Percentiles rank a stretch among this genome's conserved stretches.
Conservation (phyloP, 2,329 filamentous ascomycete species). For the Juglanconis sp. region DNA sequence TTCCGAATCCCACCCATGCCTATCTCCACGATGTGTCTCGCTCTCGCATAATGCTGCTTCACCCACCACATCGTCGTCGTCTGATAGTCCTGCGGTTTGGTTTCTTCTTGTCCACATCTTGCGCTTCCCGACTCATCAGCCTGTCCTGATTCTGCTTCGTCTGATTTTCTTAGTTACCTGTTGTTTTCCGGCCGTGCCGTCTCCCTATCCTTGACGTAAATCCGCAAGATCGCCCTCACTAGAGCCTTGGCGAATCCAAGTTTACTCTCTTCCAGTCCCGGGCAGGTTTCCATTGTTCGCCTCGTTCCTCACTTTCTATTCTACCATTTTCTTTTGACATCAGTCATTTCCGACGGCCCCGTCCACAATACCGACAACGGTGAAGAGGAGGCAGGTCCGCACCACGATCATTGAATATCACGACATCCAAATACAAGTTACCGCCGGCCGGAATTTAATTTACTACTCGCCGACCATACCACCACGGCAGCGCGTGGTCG, state of each 20-base stretch:
- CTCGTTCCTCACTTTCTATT: not conserved
- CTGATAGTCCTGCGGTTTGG: conserved; percentile 9
- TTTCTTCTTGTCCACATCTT: not conserved
- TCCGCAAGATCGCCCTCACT: not conserved
- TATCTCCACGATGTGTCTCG: conserved; percentile 1
- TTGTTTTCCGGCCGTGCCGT: conserved; percentile 1
- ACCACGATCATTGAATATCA: not conserved
- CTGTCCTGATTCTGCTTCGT: not conserved
- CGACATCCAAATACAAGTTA: not conserved
- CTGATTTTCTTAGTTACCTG: not conserved
- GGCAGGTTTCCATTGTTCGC: conserved; percentile 16
- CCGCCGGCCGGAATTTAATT: conserved; percentile 15
- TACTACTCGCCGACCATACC: not conserved
- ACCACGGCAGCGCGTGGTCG: not conserved
- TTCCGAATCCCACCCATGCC: not conserved
- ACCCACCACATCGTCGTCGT: conserved; percentile 2
- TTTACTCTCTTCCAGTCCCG: not conserved
- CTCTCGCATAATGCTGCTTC: conserved; percentile 9
- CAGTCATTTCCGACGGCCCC: not conserved
- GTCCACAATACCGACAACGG: not conserved
- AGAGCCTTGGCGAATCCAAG: conserved; percentile 10
- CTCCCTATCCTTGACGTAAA: not conserved
- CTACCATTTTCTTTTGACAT: not conserved
- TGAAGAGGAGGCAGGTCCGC: conserved; percentile 11
- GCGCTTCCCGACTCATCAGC: not conserved